These are phyloP conservation scores for Polymyxa betae DNA, from an alignment of 208 protist species.

Conservation along the genomic window DNA sequence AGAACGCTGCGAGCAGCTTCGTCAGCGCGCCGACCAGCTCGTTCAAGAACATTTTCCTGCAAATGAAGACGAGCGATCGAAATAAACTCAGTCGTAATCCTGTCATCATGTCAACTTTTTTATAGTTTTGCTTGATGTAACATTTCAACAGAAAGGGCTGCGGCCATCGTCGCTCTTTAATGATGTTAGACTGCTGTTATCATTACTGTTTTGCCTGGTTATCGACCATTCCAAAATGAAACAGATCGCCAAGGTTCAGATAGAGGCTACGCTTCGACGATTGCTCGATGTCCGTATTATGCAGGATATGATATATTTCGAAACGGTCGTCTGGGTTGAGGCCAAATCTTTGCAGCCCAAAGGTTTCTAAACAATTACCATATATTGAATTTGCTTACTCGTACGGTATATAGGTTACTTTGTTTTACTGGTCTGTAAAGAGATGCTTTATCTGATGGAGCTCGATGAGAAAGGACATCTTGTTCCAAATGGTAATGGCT, in stretches of 20 bases:
- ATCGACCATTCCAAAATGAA: background rate
- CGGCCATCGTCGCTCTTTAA: background rate
- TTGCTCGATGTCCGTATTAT: conserved; percentile 15
- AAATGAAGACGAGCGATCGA: background rate
- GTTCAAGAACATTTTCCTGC: background rate
- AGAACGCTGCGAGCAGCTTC: background rate
- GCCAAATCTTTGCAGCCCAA: conserved; percentile 37
- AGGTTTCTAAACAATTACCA: background rate
- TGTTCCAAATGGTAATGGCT: background rate
- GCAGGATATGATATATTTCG: conserved; percentile 47
- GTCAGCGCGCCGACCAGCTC: background rate
- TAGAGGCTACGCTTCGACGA: background rate
- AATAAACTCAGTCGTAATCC: background rate
- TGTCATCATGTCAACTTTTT: background rate
- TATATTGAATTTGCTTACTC: background rate
- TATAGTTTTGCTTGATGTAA: background rate
- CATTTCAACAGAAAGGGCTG: background rate
- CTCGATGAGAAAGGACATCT: background rate
- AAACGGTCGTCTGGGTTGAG: conserved; percentile 29
- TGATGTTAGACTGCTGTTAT: background rate
- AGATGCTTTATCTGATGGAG: background rate
- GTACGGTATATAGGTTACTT: background rate
- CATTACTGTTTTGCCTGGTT: background rate
- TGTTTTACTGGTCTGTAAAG: conserved; percentile 33
- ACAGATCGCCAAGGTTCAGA: background rate